A percentile compares a stretch with the other conserved stretches of the same genome.
Conservation (phyloP, 1,284 basidiomycete species). For the Puccinia polysora region DNA sequence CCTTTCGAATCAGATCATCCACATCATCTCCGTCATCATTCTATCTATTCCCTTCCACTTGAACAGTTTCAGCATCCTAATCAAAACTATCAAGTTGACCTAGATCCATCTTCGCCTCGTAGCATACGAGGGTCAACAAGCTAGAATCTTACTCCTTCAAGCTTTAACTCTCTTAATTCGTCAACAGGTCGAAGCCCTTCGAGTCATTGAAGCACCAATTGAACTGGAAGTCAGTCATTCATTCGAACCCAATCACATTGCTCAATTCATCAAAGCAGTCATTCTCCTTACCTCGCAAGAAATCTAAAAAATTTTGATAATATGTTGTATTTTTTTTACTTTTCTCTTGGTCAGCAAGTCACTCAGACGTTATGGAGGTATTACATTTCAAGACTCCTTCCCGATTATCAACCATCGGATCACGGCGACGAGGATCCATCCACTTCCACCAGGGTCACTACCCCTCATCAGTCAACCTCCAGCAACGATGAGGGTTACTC, state of each 20-base stretch:
- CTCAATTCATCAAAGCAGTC: too few relatives aligned
- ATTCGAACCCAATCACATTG: too few relatives aligned
- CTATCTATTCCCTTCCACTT: too few relatives aligned
- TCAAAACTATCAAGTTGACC: not conserved
- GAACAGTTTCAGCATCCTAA: too few relatives aligned
- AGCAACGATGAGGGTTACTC: not conserved
- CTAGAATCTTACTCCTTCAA: slow-evolving; percentile 23
- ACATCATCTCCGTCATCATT: too few relatives aligned
- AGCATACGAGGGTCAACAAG: slow-evolving; percentile 36
- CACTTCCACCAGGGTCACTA: not conserved
- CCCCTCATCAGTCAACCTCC: not conserved
- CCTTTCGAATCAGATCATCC: too few relatives aligned
- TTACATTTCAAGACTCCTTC: slow-evolving; percentile 14
- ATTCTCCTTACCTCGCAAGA: too few relatives aligned
- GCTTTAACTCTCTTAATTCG: slow-evolving; percentile 29
- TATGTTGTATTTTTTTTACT: too few relatives aligned
- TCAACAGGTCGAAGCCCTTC: slow-evolving; percentile 34
- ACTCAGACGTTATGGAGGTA: slow-evolving; percentile 15
- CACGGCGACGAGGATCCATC: too few relatives aligned
- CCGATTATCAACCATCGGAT: too few relatives aligned
- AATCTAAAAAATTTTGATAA: too few relatives aligned
- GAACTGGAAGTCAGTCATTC: slow-evolving; percentile 20
- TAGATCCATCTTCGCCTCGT: not conserved
- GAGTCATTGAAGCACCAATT: slow-evolving; percentile 4
- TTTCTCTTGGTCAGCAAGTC: too few relatives aligned